Base-by-base conservation (phyloP, 768 basidiomycete species). In the Hericium alpestre region DNA sequence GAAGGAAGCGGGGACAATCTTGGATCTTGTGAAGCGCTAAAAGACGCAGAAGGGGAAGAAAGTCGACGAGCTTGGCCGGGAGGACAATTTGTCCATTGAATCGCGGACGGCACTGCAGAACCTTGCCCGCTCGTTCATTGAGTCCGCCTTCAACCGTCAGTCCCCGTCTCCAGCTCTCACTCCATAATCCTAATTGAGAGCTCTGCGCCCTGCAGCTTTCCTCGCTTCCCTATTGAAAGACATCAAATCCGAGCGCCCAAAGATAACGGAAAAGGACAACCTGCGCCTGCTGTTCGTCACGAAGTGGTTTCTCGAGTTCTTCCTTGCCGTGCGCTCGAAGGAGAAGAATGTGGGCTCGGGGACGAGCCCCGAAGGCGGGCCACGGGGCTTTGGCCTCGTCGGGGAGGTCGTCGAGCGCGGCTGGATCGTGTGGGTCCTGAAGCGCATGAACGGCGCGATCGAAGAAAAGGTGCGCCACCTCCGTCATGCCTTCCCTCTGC, bases 241-340 rank as follows among this genome's bases (percentile, higher is more conserved):
- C 66, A 97, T 99, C 68, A 83, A 87, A 58, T 89, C 90, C 58
- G 91, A 98, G 71, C 79, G 93, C 48, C 79, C 87, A 55, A 93
- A 94, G 70, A 84, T 99, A 60, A 86, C 86, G n/a, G 93, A 96
- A 66, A 91, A 93, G 64, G 96, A 98, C 68, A 87, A 94, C 65
- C 79, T 94, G 56, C 85, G 96, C 7, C 76, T 96, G 23, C 77
- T 98, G 43, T 91, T 82, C 68, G 79, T 96, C 43, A 81, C 87
- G 4, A 87, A 90, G 57, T 98, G 95, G 87, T 87, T 95, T 65
- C 79, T 96, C 39, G 86, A 93, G 59, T 95, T 90, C 74, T 94
- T 98, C 71, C 78, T 94, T 11, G 66, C 71, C 51, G 63, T 74
- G 11, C 72, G 78, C 27, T 63, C 70, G 23, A 70, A 70, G 39